A percentile compares a stretch with the other conserved stretches of the same genome.
Conservation (phyloP, 129 eudicot species). For the Escallonia rubra region DNA sequence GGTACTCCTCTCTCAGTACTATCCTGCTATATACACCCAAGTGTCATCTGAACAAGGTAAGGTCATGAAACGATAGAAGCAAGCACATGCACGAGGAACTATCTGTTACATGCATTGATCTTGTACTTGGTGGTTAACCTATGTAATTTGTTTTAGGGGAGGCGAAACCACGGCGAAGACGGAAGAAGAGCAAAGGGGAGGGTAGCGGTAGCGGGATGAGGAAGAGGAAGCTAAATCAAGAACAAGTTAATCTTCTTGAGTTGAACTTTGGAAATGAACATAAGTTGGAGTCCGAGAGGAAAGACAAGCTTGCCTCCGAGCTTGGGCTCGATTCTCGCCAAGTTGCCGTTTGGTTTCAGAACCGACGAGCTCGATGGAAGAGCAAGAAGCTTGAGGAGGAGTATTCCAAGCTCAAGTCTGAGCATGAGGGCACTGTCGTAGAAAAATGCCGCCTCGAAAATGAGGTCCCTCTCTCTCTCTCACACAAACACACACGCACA, state of each 20-base stretch:
- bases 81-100: too few species aligned
- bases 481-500: neutral
- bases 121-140: neutral
- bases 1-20: conserved; percentile 62
- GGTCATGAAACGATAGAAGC: neutral
- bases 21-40: conserved; percentile 67
- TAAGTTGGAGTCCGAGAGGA: conserved; percentile 80
- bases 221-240: conserved; percentile 76
- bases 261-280: conserved; percentile 60
- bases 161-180: conserved; percentile 49
- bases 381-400: conserved; percentile 86
- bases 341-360: conserved; percentile 97
- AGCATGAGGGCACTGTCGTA: conserved; percentile 53
- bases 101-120: neutral
- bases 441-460: conserved; percentile 78
- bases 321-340: conserved; percentile 88
- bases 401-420: conserved; percentile 55
- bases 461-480: conserved; percentile 37
- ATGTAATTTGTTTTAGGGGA: conserved; percentile 24
- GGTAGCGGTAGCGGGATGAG: conserved; percentile 40
- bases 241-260: conserved; percentile 62
- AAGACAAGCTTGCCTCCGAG: conserved; percentile 70
- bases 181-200: conserved; percentile 47
- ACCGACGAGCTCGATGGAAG: conserved; percentile 87
- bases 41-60: conserved; percentile 61